Conservation (phyloP, 495 filamentous ascomycete genomes). For the Hyaloscypha finlandica region DNA sequence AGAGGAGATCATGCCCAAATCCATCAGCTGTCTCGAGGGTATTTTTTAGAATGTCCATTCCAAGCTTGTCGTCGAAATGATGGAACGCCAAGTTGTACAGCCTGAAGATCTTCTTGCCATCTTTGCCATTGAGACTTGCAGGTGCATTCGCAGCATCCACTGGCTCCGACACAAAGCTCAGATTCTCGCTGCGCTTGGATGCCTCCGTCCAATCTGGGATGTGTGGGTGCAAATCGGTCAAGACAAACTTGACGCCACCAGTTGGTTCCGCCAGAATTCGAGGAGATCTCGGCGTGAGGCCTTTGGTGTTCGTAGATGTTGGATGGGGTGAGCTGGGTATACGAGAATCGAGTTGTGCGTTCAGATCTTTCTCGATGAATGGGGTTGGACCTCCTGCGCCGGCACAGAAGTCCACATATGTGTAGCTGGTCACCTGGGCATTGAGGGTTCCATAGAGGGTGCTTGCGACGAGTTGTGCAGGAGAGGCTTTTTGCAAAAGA, state of each 20-base stretch:
- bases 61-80: conserved; percentile 68
- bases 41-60: conserved; percentile 57
- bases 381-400: conserved; percentile 71
- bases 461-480: conserved; percentile 47
- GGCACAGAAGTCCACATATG: conserved; percentile 73
- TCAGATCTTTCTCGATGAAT: conserved; percentile 59
- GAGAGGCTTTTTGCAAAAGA: conserved; percentile 46
- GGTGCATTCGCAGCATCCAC: conserved; percentile 65
- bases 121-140: conserved; percentile 38
- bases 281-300: conserved; percentile 23
- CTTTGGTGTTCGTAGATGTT: conserved; percentile 26
- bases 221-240: conserved; percentile 72
- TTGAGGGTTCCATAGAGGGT: conserved; percentile 48
- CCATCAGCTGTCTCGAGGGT: conserved; percentile 63
- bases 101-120: conserved; percentile 52
- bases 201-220: conserved; percentile 59
- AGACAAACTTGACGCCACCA: conserved; percentile 57
- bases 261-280: conserved; percentile 12
- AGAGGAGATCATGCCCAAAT: conserved; percentile 51
- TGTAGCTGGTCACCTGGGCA: conserved; percentile 44
- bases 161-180: conserved; percentile 55
- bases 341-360: conserved; percentile 39
- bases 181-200: conserved; percentile 46
- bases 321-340: conserved; percentile 4
- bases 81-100: conserved; percentile 77